Conservation (phyloP, 768 basidiomycete species). For the Multifurca ochricompacta region DNA sequence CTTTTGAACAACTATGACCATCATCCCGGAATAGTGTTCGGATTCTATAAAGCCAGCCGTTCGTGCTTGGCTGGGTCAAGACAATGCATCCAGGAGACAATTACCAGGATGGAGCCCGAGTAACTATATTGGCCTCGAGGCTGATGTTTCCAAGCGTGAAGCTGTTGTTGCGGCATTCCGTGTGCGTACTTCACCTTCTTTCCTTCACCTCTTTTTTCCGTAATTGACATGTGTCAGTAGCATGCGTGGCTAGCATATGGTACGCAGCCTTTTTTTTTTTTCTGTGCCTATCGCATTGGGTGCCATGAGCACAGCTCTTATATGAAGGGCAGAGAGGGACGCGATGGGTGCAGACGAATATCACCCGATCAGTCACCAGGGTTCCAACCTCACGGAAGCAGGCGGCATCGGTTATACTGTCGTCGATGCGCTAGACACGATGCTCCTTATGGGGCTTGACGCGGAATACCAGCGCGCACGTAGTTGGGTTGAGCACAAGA, state of each 20-base stretch:
- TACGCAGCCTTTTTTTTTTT: constrained; percentile 27
- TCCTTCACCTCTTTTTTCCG: not conserved
- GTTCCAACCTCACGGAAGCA: constrained; percentile 68
- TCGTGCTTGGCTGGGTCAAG: constrained; percentile 10
- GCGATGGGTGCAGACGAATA: constrained; percentile 93
- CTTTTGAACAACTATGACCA: not conserved
- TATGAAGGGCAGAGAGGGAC: constrained; percentile 54
- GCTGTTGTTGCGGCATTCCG: constrained; percentile 75
- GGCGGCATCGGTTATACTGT: constrained; percentile 87
- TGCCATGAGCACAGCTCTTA: constrained; percentile 20
- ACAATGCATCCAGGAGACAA: not conserved
- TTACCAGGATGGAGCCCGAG: constrained; percentile 22
- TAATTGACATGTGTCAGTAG: constrained; percentile 33
- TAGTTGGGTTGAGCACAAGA: constrained; percentile 61
- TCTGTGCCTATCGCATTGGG: not conserved
- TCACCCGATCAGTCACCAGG: constrained; percentile 69
- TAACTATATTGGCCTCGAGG: constrained; percentile 29
- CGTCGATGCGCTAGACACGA: constrained; percentile 79
- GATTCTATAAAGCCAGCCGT: not conserved
- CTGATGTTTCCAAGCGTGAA: constrained; percentile 56
- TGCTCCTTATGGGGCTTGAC: constrained; percentile 76
- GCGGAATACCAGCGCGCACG: constrained; percentile 74
- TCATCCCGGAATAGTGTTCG: constrained; percentile 8
- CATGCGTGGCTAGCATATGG: constrained; percentile 85
- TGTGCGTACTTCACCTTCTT: constrained; percentile 35